Percentiles rank a stretch among this genome's conserved stretches.
Conservation (phyloP, 352 stramenopile genomes). For the Pythium sp. region DNA sequence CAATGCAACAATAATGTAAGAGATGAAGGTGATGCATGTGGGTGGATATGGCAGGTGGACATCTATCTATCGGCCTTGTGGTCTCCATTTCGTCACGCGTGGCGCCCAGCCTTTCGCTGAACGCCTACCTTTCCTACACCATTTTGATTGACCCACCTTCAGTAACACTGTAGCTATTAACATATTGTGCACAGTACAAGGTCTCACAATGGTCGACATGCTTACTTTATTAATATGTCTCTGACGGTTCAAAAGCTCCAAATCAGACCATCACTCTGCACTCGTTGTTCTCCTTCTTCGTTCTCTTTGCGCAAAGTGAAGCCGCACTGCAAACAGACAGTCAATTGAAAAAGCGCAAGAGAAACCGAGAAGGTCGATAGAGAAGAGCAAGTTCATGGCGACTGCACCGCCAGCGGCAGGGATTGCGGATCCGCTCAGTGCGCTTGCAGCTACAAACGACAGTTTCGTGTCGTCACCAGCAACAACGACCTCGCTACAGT, state of each 20-base stretch:
- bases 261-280: background rate
- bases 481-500: too few relatives aligned
- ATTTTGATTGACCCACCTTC: too few relatives aligned
- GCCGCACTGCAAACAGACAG: background rate
- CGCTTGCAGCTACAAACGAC: background rate
- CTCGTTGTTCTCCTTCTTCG: background rate
- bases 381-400: background rate
- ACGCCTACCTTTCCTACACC: too few relatives aligned
- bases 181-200: too few relatives aligned
- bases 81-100: too few relatives aligned
- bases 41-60: too few relatives aligned
- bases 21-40: too few relatives aligned
- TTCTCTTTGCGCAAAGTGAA: slow-evolving; percentile 3
- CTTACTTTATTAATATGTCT: background rate
- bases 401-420: too few relatives aligned
- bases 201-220: background rate
- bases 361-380: background rate
- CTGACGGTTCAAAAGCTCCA: background rate
- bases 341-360: background rate
- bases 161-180: too few relatives aligned
- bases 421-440: background rate
- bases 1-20: too few relatives aligned
- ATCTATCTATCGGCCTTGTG: too few relatives aligned
- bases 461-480: background rate
- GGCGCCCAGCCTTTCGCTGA: too few relatives aligned